Evolutionary conservation across 75 land plant species (phyloP).

Genomic region (Chamaecyparis obtusa): DNA sequence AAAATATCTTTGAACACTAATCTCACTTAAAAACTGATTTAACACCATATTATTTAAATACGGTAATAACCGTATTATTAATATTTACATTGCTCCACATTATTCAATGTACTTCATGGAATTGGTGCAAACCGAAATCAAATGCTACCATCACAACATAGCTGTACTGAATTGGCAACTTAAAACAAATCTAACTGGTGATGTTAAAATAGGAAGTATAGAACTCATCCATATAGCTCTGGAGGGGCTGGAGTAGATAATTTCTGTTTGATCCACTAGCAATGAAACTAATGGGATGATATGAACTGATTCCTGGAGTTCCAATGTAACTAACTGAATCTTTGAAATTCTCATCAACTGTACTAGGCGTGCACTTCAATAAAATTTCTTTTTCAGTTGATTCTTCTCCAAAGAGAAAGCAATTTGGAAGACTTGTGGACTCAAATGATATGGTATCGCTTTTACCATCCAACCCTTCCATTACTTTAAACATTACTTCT

Average conservation of each 20-base stretch:
- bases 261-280: slow-evolving; percentile 56
- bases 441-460: slow-evolving; percentile 54
- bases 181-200: background rate
- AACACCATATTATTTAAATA: too few relatives aligned
- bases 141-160: too few relatives aligned
- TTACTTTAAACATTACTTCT: slow-evolving; percentile 31
- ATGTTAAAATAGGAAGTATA: slow-evolving; percentile 79
- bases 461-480: slow-evolving; percentile 51
- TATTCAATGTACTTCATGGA: too few relatives aligned
- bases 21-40: too few relatives aligned
- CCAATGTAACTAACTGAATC: slow-evolving; percentile 50
- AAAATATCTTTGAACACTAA: too few relatives aligned
- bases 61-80: too few relatives aligned
- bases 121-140: too few relatives aligned
- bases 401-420: slow-evolving; percentile 27
- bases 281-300: slow-evolving; percentile 78
- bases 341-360: slow-evolving; percentile 27
- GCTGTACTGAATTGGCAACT: too few relatives aligned
- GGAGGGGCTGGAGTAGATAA: slow-evolving; percentile 61
- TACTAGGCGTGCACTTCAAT: slow-evolving; percentile 25
- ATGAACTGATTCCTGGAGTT: slow-evolving; percentile 44
- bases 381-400: slow-evolving; percentile 5
- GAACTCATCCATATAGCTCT: slow-evolving; percentile 64
- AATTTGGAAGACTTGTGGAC: slow-evolving; percentile 31
- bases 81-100: too few relatives aligned